Evolutionary conservation across 164 flowering plant genomes (phyloP).

Genomic region (Santalum album): DNA sequence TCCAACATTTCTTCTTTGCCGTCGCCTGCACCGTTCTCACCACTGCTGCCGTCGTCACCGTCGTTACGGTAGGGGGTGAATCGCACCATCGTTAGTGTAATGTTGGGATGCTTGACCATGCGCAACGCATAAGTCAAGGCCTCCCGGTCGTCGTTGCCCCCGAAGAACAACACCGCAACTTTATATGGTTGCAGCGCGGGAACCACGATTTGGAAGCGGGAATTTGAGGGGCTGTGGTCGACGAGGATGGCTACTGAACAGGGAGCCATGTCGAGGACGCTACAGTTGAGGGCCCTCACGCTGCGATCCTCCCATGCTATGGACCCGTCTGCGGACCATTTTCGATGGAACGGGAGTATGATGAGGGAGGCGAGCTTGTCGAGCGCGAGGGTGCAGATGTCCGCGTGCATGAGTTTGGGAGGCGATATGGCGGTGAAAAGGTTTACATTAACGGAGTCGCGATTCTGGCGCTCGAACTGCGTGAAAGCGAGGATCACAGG

Average conservation of each 20-base stretch:
- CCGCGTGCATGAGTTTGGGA: constrained; percentile 29
- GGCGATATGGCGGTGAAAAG: constrained; percentile 34
- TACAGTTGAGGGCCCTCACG: constrained; percentile 15
- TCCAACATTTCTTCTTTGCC: constrained; percentile 15
- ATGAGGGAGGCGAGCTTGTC: constrained; percentile 26
- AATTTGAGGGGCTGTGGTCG: constrained; percentile 10
- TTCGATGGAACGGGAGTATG: constrained; percentile 33
- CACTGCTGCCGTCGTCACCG: no score
- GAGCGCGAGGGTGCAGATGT: constrained; percentile 36
- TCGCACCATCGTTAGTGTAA: no score
- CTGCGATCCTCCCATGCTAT: constrained; percentile 17
- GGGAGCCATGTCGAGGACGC: constrained; percentile 30
- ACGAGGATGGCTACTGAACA: constrained; percentile 36
- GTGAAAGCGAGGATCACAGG: constrained; percentile 14
- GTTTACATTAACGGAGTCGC: neutral
- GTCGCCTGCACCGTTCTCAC: neutral
- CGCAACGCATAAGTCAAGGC: no score
- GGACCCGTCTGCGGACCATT: constrained; percentile 18
- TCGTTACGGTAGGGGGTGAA: no score
- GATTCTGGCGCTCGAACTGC: constrained; percentile 1
- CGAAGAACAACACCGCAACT: no score
- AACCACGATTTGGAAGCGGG: neutral
- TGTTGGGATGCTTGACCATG: no score
- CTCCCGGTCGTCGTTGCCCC: no score
- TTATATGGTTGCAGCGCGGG: neutral